Evolutionary conservation across 2,329 filamentous ascomycete species (phyloP), one percentile per base, ranked within the genome.

Genomic region (Pseudocercospora pini-densiflorae): DNA sequence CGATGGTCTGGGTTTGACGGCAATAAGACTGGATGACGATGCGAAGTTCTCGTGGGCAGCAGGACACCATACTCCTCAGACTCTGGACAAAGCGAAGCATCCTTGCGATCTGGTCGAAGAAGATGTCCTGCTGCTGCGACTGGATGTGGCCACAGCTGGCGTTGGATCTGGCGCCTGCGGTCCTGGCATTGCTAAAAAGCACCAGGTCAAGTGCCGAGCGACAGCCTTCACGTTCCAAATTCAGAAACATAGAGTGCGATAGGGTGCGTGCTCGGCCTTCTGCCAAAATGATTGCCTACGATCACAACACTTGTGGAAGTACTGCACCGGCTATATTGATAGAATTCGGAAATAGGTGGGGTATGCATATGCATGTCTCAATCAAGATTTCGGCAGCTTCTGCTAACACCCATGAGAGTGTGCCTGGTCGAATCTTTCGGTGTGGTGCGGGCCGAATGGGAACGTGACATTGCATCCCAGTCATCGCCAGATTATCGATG

Each of bases 1-100:
- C 24, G 64, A 72, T 66, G 14, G 74, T 75, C 24, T 75, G 72
- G 76, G 79, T 16, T 64, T 81, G 31, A 68, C 75, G 36, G 77
- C 81, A 65, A 71, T 57, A 54, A 64, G 67, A 53, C 19, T 64
- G 10, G 63, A 64, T 29, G 57, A 43, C 5, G 36, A 62, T 7
- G 29, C 61, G 12, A 68, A 27, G 5, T 70, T 70, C 60, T 61
- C 66, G 8, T 70, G 66, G 51, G 65, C 68, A 7, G 68, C 68
- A 16, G 63, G 66, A 31, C 63, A 66, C 31, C 49, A 67, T 49
- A 59, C 63, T 12, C 57, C 66, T 16, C 64, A 65, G 19, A 59
- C 60, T n/a, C 43, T 70, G 27, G 64, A 68, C 14, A 45, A 59
- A 9, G 68, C 68, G 0, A 64, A 60, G 53, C 68, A 70, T 61